Evolutionary conservation across 305 asterid species (phyloP).

Genomic region (Euphrasia arctica): DNA sequence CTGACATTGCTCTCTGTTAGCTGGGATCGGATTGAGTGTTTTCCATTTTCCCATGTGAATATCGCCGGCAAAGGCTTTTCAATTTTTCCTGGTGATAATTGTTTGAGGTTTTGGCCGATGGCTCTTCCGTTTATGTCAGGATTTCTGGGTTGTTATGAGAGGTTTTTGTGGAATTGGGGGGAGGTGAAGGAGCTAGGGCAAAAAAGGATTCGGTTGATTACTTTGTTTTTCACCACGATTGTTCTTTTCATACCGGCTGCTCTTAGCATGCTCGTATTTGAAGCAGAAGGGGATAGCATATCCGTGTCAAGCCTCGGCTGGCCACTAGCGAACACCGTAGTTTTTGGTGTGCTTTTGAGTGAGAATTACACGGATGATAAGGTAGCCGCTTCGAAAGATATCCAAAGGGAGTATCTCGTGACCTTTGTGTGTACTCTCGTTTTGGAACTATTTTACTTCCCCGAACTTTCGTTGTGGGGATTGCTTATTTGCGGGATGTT

Average conservation of each 20-base stretch:
- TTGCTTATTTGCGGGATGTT: slow-evolving; percentile 75
- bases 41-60: slow-evolving; percentile 70
- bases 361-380: slow-evolving; percentile 73
- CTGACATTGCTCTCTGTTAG: slow-evolving; percentile 66
- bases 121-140: slow-evolving; percentile 82
- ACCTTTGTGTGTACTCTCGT: slow-evolving; percentile 74
- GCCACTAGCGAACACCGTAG: slow-evolving; percentile 86
- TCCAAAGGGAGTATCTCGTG: slow-evolving; percentile 66
- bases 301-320: slow-evolving; percentile 60
- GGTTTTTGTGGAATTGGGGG: slow-evolving; percentile 57
- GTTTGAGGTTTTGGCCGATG: slow-evolving; percentile 88
- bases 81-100: slow-evolving; percentile 53
- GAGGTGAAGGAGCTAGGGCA: slow-evolving; percentile 61
- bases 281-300: slow-evolving; percentile 74
- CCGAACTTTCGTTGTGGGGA: slow-evolving; percentile 93
- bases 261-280: slow-evolving; percentile 81
- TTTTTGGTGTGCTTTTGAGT: slow-evolving; percentile 90
- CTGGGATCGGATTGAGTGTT: slow-evolving; percentile 93
- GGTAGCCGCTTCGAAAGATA: slow-evolving; percentile 50
- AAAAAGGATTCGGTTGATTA: slow-evolving; percentile 61
- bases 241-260: slow-evolving; percentile 67
- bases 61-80: slow-evolving; percentile 42
- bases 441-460: slow-evolving; percentile 73
- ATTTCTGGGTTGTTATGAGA: slow-evolving; percentile 73
- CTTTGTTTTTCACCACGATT: slow-evolving; percentile 66